Evolutionary conservation across 495 filamentous ascomycete species (phyloP).

Genomic region (Penicillium lagena): DNA sequence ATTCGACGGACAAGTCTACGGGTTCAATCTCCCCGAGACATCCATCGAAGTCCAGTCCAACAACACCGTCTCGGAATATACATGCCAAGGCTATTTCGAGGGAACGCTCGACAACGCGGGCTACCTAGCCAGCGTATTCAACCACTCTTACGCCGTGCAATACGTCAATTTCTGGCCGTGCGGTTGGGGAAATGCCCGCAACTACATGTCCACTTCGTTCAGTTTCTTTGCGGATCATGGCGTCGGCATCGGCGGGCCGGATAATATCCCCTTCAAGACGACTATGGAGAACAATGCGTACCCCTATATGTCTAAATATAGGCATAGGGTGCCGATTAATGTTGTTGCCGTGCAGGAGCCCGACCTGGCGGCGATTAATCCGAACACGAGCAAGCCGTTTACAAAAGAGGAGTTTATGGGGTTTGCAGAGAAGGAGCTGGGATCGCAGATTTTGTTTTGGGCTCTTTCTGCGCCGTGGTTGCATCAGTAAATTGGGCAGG

Average conservation of each 20-base stretch:
- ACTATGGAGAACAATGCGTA: slow-evolving; percentile 2
- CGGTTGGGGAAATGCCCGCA: neutral
- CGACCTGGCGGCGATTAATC: neutral
- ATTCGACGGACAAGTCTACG: neutral
- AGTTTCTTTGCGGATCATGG: neutral
- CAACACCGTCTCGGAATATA: neutral
- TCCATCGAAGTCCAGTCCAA: neutral
- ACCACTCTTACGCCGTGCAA: neutral
- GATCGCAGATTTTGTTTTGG: slow-evolving; percentile 1
- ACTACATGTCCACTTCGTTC: slow-evolving; percentile 2
- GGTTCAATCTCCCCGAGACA: slow-evolving; percentile 1
- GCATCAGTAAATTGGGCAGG: neutral
- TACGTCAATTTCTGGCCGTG: slow-evolving; percentile 3
- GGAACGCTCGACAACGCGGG: neutral
- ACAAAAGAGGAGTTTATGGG: neutral
- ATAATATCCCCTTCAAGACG: neutral
- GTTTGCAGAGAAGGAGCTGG: neutral
- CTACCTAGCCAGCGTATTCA: neutral
- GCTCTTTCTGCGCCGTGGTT: neutral
- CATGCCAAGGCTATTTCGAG: slow-evolving; percentile 1
- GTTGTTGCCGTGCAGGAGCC: slow-evolving; percentile 1
- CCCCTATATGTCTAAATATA: slow-evolving; percentile 1
- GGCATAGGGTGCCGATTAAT: neutral
- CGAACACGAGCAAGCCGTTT: neutral
- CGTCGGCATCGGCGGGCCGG: neutral